Evolutionary conservation across 306 rosid species (phyloP), one percentile per base, ranked within the genome.

Genomic region (Dalbergia cultrata): DNA sequence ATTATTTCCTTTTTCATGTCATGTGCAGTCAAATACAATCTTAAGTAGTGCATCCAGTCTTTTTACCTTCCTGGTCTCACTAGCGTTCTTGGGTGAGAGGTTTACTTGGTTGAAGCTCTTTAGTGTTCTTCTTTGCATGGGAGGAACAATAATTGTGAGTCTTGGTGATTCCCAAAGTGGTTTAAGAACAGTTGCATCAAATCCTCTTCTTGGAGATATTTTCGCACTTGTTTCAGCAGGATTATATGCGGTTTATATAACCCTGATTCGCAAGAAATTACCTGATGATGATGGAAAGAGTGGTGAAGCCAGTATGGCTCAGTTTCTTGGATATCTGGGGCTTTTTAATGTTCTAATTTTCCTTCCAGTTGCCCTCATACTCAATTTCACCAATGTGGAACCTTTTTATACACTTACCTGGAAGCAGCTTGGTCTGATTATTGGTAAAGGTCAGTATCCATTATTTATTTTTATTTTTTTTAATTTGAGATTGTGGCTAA

Each of bases 111-210:
- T 95, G 80, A 95, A 95, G 89, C 88, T 95, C 71, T 50, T 83
- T 9, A 93, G 99, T 70, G 98, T 95, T 84, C 89, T 95, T 78
- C 99, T 95, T 79, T 95, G 98, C 84, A 91, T 93, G 99, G 98
- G 81, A 78, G 99, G 99, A 76, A 95, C 99, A 5, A 82, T 93
- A 80, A 87, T 93, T 69, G 99, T 95, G 49, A 93, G 99, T 80
- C 89, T 95, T 54, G 97, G 98, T 57, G 99, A 95, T 87, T 90
- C 98, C 14, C 80, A 79, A 79, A 81, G 81, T 57, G 62, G 77
- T 85, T 72, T 82, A 78, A 81, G 37, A 80, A 33, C 86, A 61
- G 52, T 81, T 81, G 94, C 98, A 69, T 87, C 97, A 9, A 91
- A 93, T 79, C 99, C 98, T 84, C 88, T 93, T 63, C 94, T 95